Evolutionary conservation across 352 stramenopile species (phyloP), one percentile per base, ranked within the genome.

Genomic region (Saprolegnia diclina): DNA sequence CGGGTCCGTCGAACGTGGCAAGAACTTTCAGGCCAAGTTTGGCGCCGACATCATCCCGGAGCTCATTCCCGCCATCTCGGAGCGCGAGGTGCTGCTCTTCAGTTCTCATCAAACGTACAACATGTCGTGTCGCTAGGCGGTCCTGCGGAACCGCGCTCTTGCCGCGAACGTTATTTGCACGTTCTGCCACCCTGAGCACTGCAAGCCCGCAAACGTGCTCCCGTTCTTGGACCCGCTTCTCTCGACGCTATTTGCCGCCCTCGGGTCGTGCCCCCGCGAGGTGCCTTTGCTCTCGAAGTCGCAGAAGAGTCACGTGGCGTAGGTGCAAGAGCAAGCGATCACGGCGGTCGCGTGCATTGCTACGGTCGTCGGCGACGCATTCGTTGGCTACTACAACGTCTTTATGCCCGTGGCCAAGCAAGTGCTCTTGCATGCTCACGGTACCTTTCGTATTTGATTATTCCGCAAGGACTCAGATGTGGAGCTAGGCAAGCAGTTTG

Each of bases 361-460:
- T 19, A 92, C 92, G 75, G 85, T 93, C 22, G 88, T 95, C 24
- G 82, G 84, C 26, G 75, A 81, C 55, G 82, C 89, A 42, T 95
- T 95, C 64, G 71, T 82, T 32, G 76, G 74, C 55, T 93, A 90
- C 74, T 95, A 95, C 72, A 79, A 86, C 65, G 89, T 95, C 45
- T 95, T 95, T 72, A 95, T 95, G 46, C 87, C 87, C 53, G 75
- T 95, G 48, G 87, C 87, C 44, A 92, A 91, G 76, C 82, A 95
- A 66, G 79, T 95, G 64, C 73, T 95, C 44, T 73, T 89, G 40
- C 83, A 93, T 65, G 85, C 87, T 5, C 67, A 77, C 38, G 65
- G 64, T 65, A 65, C 18, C 26, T 11, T 52, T 19, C 21, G 18
- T 19, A 52, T 10, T 65, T 9, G 46, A 65, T 52, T 35, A 19